Evolutionary conservation across 768 basidiomycete genomes (phyloP), one percentile per base, ranked within the genome.

Genomic region (Antrodiella citrinella): DNA sequence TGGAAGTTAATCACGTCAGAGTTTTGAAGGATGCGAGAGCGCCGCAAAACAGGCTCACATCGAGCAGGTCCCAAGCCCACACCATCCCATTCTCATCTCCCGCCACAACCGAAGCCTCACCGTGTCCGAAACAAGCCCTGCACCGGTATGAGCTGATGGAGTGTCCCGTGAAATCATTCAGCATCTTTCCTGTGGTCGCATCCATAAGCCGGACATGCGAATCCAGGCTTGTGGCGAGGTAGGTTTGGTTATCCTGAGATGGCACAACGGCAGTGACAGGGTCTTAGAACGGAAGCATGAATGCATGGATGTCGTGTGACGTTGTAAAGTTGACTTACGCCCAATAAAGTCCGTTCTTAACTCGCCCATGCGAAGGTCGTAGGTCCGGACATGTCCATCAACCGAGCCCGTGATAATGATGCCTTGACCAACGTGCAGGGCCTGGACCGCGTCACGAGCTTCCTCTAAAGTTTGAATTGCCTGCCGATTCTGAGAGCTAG

Each of bases 281-380:
- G 44, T 86, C 92, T 96, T 19, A n/a, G 13, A 22, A 7, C 41
- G 40, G 20, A 3, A 19, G 11, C 4, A 48, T 23, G 22, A 13
- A 26, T n/a, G 23, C 26, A 20, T 3, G 20, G 26, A 49, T 23
- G 44, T 46, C 21, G 4, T 4, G 22, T n/a, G 11, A 13, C 9
- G 18, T 18, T 35, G 49, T 22, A 25, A 26, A 12, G 26, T 26
- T 20, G 12, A 79, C 90, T 59, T 65, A 94, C 92, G 80, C 5
- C 95, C 95, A 56, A 98, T 78, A 61, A 82, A 92, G 65, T 99
- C 96, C 41, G 87, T 77, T 5, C 86, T 80, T 23, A 97, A 69
- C 63, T 95, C 82, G 20, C 96, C 96, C 72, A 86, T 91, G 47
- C 96, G 85, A 25, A 99, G 74, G 66, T 99, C 96, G 67, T 98